A percentile compares a stretch with the other conserved stretches of the same genome.
phyloP scores from a whole-genome alignment of 306 rosid genomes.

The Carpinus viminea region DNA sequence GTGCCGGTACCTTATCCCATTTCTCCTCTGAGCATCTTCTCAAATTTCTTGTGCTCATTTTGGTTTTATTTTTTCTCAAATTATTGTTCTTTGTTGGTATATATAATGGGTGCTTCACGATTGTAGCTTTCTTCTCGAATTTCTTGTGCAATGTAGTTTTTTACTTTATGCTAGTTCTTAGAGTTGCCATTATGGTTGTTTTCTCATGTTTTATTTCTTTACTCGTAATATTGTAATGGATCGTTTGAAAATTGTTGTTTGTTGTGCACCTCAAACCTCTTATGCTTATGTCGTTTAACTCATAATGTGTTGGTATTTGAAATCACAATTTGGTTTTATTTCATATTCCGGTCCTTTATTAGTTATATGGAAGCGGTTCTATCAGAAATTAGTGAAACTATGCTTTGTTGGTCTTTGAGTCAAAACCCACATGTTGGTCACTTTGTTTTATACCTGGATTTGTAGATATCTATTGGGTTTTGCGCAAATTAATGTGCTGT shows the following conservation, averaged over 20 bases:
- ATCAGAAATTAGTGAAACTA: not conserved
- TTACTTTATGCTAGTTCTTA: not conserved
- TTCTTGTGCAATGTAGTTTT: not conserved
- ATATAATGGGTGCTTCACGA: not conserved
- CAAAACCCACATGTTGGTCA: not conserved
- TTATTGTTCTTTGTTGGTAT: not conserved
- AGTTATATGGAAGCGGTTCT: not conserved
- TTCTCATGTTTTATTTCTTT: not conserved
- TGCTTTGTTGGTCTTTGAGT: not conserved
- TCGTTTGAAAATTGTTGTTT: not conserved
- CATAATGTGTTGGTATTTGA: not conserved
- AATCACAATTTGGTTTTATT: not conserved
- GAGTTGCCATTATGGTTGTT: not conserved
- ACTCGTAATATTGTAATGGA: not conserved
- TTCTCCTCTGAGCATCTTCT: not conserved
- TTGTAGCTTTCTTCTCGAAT: slow-evolving; percentile 16
- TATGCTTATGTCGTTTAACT: not conserved
- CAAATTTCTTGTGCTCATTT: not conserved
- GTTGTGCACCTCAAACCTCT: not conserved
- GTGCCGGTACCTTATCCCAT: slow-evolving; percentile 40
- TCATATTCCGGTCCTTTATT: not conserved
- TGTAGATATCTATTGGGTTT: not conserved
- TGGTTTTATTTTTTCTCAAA: not conserved
- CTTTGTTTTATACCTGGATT: not conserved
- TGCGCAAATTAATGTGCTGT: not conserved